A percentile compares a stretch with the other conserved stretches of the same genome.
Evolutionary conservation across 352 stramenopile species (phyloP).

Genomic region (Globisporangium iwayamae): DNA sequence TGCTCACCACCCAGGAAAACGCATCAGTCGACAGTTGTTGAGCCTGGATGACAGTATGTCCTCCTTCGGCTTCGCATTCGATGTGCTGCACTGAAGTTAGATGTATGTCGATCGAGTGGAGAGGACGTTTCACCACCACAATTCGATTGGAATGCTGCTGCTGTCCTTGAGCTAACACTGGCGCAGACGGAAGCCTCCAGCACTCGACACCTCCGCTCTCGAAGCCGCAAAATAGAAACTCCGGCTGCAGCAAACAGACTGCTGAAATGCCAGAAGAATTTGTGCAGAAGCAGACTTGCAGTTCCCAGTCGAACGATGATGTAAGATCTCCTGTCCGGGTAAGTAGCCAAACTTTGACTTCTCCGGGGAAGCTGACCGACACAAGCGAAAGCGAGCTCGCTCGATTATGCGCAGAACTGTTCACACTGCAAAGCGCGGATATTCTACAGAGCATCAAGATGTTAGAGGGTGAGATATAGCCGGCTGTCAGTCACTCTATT

Average conservation of each 20-base stretch:
- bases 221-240: slow-evolving; percentile 56
- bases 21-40: slow-evolving; percentile 20
- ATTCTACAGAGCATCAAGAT: slow-evolving; percentile 9
- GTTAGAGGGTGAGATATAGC: background rate
- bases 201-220: slow-evolving; percentile 48
- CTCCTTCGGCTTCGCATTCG: slow-evolving; percentile 25
- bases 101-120: slow-evolving; percentile 52
- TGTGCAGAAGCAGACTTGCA: slow-evolving; percentile 45
- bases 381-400: slow-evolving; percentile 16
- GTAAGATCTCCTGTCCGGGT: slow-evolving; percentile 2
- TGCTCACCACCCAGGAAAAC: slow-evolving; percentile 57
- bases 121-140: slow-evolving; percentile 35
- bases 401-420: background rate
- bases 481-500: too few species aligned
- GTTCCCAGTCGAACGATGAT: slow-evolving; percentile 22
- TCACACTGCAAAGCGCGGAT: slow-evolving; percentile 5
- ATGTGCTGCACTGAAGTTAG: slow-evolving; percentile 37
- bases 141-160: slow-evolving; percentile 25
- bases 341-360: slow-evolving; percentile 46
- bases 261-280: slow-evolving; percentile 34
- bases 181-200: slow-evolving; percentile 29
- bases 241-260: slow-evolving; percentile 23
- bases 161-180: slow-evolving; percentile 11
- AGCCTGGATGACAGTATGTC: slow-evolving; percentile 8
- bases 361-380: slow-evolving; percentile 33